A percentile compares a stretch with the other conserved stretches of the same genome.
These are phyloP conservation scores for Pneumocystis canis DNA, from an alignment of 1,139 yeast species.

Conservation along the genomic window DNA sequence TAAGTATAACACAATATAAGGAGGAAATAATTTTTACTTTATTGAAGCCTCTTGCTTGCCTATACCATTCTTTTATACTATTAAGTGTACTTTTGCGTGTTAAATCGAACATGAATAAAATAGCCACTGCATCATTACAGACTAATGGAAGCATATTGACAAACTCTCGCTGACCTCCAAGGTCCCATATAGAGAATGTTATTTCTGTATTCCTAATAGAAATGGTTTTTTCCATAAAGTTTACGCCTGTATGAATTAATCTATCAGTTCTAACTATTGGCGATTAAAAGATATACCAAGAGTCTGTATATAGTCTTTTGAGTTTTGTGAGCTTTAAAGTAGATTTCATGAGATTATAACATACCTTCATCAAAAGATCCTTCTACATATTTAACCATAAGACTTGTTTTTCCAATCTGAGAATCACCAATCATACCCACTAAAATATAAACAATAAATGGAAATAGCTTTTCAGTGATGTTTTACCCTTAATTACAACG, in stretches of 20 bases:
- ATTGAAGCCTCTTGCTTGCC: slow-evolving; percentile 84
- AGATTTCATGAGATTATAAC: slow-evolving; percentile 17
- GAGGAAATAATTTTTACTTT: slow-evolving; percentile 19
- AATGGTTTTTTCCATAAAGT: slow-evolving; percentile 83
- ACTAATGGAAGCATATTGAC: slow-evolving; percentile 93
- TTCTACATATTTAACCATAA: slow-evolving; percentile 94
- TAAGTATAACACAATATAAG: background rate
- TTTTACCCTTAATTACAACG: background rate
- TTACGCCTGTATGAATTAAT: slow-evolving; percentile 48
- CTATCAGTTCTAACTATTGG: background rate
- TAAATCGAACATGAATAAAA: slow-evolving; percentile 81
- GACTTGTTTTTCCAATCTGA: slow-evolving; percentile 92
- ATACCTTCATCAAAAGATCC: slow-evolving; percentile 70
- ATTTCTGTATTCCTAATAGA: slow-evolving; percentile 79
- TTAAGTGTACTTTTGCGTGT: slow-evolving; percentile 76
- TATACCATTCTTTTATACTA: slow-evolving; percentile 85
- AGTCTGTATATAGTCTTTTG: slow-evolving; percentile 56
- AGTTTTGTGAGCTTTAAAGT: background rate
- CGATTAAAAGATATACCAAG: slow-evolving; percentile 15
- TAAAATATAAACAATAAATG: slow-evolving; percentile 51
- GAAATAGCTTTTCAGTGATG: background rate
- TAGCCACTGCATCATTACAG: slow-evolving; percentile 85
- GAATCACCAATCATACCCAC: slow-evolving; percentile 95
- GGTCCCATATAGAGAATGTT: slow-evolving; percentile 87
- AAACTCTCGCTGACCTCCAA: slow-evolving; percentile 93